A percentile compares a stretch with the other conserved stretches of the same genome.
Conservation (phyloP, 345 rosid species). For the Salix koriyanagi region DNA sequence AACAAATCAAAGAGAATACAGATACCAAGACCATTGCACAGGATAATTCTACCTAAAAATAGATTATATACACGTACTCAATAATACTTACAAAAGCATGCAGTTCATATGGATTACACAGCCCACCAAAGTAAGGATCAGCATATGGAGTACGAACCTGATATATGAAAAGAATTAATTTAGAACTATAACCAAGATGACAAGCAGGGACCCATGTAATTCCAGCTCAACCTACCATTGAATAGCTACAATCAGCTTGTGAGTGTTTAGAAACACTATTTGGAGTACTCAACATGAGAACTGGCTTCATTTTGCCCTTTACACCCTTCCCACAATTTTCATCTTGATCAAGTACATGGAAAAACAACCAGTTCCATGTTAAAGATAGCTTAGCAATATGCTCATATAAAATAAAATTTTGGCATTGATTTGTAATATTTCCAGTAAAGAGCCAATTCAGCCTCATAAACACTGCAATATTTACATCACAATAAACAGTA, state of each 20-base stretch:
- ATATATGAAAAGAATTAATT: conserved; percentile 9
- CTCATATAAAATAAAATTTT: neutral
- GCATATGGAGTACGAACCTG: conserved; percentile 29
- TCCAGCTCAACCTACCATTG: conserved; percentile 24
- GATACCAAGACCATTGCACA: neutral
- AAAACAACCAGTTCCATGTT: neutral
- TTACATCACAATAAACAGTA: neutral
- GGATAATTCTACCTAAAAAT: neutral
- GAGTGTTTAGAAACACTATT: conserved; percentile 22
- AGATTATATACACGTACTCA: neutral
- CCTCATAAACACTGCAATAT: neutral
- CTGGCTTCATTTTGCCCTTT: conserved; percentile 36
- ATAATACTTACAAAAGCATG: conserved; percentile 40
- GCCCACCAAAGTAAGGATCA: conserved; percentile 36
- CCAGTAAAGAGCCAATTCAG: neutral
- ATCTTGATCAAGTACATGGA: conserved; percentile 24
- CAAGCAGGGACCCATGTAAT: neutral
- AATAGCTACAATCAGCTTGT: conserved; percentile 21
- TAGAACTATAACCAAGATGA: neutral
- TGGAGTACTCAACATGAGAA: conserved; percentile 25
- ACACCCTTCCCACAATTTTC: conserved; percentile 27
- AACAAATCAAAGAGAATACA: neutral
- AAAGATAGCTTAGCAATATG: neutral
- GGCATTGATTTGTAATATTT: neutral
- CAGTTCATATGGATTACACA: conserved; percentile 38